Conservation (phyloP, 2,329 filamentous ascomycete species). For the Trichoderma sp. region DNA sequence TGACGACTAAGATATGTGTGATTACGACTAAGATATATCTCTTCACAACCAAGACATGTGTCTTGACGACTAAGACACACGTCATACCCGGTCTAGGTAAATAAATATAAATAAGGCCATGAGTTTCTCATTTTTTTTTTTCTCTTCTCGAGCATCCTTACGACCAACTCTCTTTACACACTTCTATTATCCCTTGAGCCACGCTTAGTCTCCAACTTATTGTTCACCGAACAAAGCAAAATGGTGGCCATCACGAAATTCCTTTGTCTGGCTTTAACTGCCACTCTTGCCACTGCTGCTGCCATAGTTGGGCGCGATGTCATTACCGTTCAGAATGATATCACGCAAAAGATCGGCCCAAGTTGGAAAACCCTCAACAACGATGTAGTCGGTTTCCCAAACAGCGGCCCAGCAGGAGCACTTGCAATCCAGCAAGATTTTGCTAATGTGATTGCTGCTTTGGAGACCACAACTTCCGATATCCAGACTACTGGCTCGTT, state of each 20-base stretch:
- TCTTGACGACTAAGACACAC: background rate
- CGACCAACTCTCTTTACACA: background rate
- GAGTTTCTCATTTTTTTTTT: background rate
- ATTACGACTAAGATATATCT: background rate
- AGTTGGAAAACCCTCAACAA: background rate
- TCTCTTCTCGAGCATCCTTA: background rate
- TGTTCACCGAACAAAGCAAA: background rate
- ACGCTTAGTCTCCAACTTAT: background rate
- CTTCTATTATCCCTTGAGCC: background rate
- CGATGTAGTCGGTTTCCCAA: background rate
- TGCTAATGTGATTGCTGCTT: background rate
- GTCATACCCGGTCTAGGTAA: background rate
- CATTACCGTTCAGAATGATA: background rate
- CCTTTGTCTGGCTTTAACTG: background rate
- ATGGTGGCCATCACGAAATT: background rate
- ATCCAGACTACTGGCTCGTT: background rate
- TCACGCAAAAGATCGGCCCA: background rate
- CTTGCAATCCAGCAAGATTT: accelerated
- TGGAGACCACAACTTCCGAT: background rate
- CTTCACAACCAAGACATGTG: background rate
- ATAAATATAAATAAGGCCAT: background rate
- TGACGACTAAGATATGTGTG: background rate
- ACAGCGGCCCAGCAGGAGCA: background rate
- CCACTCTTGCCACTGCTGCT: background rate
- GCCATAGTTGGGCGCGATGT: background rate